Percentiles rank a stretch among this genome's conserved stretches.
These are phyloP conservation scores for Miscanthus sacchariflorus DNA, from an alignment of 202 grass and related monocot genomes.

Conservation along the genomic window DNA sequence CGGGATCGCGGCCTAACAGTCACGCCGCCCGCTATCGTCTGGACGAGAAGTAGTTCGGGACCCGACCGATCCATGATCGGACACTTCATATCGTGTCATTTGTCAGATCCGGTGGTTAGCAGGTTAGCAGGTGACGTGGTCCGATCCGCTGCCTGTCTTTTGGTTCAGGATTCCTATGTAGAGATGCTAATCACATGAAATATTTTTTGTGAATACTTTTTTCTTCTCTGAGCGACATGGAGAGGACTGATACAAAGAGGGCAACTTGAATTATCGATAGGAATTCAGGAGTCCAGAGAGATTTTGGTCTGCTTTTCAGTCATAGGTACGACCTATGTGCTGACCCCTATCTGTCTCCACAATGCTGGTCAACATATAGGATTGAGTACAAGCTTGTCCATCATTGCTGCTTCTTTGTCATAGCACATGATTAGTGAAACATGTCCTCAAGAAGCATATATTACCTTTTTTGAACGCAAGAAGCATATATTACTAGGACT, in stretches of 20 bases:
- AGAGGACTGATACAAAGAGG: neutral
- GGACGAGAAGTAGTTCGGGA: too few relatives aligned
- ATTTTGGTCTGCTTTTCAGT: neutral
- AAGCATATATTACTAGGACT: neutral
- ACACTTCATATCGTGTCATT: too few relatives aligned
- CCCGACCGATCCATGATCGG: too few relatives aligned
- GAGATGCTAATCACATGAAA: neutral
- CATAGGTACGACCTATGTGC: neutral
- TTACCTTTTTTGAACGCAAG: too few relatives aligned
- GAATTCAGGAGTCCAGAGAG: neutral
- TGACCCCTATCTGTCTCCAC: conserved; percentile 1
- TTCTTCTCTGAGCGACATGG: neutral
- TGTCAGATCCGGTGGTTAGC: too few relatives aligned
- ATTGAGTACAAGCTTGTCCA: neutral
- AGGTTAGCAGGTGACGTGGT: too few relatives aligned
- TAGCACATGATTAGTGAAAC: neutral
- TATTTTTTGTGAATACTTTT: neutral
- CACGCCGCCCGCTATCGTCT: too few relatives aligned
- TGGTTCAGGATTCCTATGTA: too few relatives aligned
- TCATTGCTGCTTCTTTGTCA: neutral
- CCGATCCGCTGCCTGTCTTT: too few relatives aligned
- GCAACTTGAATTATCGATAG: neutral
- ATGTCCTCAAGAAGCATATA: too few relatives aligned
- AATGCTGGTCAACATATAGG: neutral
- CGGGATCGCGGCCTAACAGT: too few relatives aligned